These are phyloP conservation scores for Chytriomyces hyalinus DNA, from an alignment of 192 early-diverging fungal genomes.

Conservation along the genomic window DNA sequence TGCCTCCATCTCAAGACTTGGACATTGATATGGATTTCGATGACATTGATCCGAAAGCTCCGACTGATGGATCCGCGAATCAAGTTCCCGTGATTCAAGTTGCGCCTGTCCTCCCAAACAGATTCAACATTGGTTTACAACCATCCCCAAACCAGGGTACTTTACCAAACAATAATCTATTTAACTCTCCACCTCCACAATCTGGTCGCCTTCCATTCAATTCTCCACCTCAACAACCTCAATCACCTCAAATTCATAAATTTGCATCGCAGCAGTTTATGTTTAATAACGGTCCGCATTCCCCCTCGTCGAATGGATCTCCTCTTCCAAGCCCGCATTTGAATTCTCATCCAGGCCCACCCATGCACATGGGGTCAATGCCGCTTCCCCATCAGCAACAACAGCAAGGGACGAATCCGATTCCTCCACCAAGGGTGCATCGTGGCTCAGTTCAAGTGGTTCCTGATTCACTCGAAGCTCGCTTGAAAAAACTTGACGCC, in stretches of 20 bases:
- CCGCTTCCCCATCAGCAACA: background rate
- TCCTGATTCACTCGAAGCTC: constrained; percentile 21
- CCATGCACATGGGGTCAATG: background rate
- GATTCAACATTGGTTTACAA: background rate
- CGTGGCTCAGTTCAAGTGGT: background rate
- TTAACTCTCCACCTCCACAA: background rate
- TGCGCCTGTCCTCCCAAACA: background rate
- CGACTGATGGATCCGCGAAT: constrained; percentile 29
- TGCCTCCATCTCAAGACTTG: constrained; percentile 27
- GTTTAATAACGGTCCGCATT: too few relatives aligned
- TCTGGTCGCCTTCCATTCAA: background rate
- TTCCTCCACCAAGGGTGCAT: background rate
- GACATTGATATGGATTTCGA: constrained; percentile 25
- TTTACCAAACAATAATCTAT: background rate
- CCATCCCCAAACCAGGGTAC: background rate
- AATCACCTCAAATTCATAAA: background rate
- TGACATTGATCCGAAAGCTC: background rate
- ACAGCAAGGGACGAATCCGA: background rate
- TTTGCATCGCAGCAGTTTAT: too few relatives aligned
- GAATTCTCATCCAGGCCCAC: background rate
- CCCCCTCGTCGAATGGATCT: too few relatives aligned
- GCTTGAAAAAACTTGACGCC: constrained; percentile 24
- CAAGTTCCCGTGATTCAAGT: constrained; percentile 20
- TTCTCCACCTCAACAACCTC: constrained; percentile 11
- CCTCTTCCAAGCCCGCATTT: background rate